Base-by-base conservation (phyloP, 2,329 filamentous ascomycete species). In the Diaporthe nobilis region DNA sequence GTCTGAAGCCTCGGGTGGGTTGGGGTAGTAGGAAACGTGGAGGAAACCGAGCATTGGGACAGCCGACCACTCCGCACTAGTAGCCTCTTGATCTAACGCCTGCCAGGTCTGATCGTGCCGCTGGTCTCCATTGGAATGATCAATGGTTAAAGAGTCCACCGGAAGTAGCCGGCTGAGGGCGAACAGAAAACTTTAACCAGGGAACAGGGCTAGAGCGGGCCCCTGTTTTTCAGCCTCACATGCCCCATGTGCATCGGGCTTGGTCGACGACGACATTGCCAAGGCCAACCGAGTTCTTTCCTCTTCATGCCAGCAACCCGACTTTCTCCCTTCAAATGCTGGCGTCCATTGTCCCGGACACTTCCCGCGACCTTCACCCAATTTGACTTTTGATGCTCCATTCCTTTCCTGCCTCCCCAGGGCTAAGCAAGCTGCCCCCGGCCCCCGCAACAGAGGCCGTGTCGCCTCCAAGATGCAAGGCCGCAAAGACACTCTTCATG, bases 401-500 rank as follows among this genome's bases (percentile, higher is more conserved):
- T 25, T 51, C 47, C 44, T 65, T 51, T 44, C 34, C 60, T 37
- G n/a, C 39, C 58, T 37, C 28, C 5, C 49, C 34, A 42, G 65
- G 17, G 51, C 44, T 51, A 17, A 44, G 37, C 44, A 60, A 47
- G 31, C 67, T 63, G 25, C 65, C n/a, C 20, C 47, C 49, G 17
- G 44, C 31, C 47, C 67, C 47, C 42, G 44, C 68, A 65, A 51
- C 8, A 39, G 72, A 58, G 51, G 60, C 17, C 12, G 31, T n/a
- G 68, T 71, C 58, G 49, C 60, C 37, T 13, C 55, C 73, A 22
- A 95, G 81, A 72, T 90, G 87, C 83, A 93, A 85, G 73, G 88
- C 92, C 63, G 90, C 88, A 79, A 95, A 96, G 34, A 97, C 88
- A 47, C 93, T 91, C 78, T 92, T 92, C 84, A 97, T 92, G 80